Evolutionary conservation across 139 green algal species (phyloP).

Genomic region (Prasinococcaceae sp.): DNA sequence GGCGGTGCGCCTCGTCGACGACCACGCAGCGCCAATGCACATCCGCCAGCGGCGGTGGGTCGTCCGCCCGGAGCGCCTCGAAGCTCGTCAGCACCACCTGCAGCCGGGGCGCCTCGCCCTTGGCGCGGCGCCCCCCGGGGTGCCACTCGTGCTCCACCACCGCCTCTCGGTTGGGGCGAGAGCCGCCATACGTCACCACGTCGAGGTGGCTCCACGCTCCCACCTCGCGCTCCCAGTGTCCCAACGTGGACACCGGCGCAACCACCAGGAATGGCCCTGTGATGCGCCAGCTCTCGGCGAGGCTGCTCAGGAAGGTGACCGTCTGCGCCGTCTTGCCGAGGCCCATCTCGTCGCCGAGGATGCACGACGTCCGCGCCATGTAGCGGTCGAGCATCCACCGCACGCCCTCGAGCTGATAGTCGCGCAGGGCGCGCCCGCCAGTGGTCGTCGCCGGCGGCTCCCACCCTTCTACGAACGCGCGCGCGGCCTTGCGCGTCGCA

Average conservation of each 20-base stretch:
- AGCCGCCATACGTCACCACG: slow-evolving; percentile 57
- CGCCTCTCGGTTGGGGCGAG: slow-evolving; percentile 26
- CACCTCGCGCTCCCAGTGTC: slow-evolving; percentile 84
- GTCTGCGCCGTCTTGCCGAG: slow-evolving; percentile 81
- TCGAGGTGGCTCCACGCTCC: slow-evolving; percentile 73
- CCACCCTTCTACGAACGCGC: not conserved
- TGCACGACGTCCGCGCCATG: slow-evolving; percentile 41
- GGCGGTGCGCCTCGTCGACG: slow-evolving; percentile 59
- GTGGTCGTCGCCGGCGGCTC: slow-evolving; percentile 42
- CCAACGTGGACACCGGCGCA: slow-evolving; percentile 78
- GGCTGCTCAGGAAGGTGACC: slow-evolving; percentile 51
- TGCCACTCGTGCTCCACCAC: slow-evolving; percentile 54
- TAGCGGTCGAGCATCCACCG: slow-evolving; percentile 67
- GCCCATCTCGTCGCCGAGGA: slow-evolving; percentile 91
- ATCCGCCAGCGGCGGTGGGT: slow-evolving; percentile 1
- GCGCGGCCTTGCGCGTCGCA: not conserved
- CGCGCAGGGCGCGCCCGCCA: slow-evolving; percentile 48
- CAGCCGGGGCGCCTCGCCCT: slow-evolving; percentile 22
- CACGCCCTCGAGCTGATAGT: slow-evolving; percentile 65
- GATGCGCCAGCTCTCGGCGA: slow-evolving; percentile 34
- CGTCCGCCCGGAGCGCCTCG: slow-evolving; percentile 39
- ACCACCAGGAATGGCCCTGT: slow-evolving; percentile 74
- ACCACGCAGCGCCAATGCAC: slow-evolving; percentile 31
- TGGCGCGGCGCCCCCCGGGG: too few relatives aligned
- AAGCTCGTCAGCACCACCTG: slow-evolving; percentile 68